phyloP scores from a whole-genome alignment of 1,284 basidiomycete species.

The Ganoderma multipileum region DNA sequence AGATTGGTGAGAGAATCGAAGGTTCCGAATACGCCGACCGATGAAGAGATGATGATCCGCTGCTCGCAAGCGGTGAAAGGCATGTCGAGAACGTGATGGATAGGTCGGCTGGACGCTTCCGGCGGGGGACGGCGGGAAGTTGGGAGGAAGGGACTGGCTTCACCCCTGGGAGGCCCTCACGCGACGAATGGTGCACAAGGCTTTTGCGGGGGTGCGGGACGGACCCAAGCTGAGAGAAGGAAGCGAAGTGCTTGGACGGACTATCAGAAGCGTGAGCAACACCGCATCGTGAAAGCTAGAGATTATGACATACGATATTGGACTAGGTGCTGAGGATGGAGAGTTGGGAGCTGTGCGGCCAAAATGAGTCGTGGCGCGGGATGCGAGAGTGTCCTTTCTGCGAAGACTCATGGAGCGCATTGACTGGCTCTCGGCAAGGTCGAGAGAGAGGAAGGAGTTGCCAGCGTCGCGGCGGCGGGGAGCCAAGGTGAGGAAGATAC shows the following conservation, averaged over 20 bases:
- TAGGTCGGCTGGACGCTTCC: constrained; percentile 33
- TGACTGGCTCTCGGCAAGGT: constrained; percentile 63
- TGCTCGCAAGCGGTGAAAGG: constrained; percentile 24
- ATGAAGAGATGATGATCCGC: constrained; percentile 28
- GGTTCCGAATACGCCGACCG: constrained; percentile 36
- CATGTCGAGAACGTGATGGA: constrained; percentile 33
- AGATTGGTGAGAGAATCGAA: constrained; percentile 46
- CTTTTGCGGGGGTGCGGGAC: constrained; percentile 5
- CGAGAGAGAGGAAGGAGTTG: constrained; percentile 59
- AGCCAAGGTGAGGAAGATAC: constrained; percentile 39
- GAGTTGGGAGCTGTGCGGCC: constrained; percentile 37
- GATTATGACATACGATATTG: constrained; percentile 34
- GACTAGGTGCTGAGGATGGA: constrained; percentile 20
- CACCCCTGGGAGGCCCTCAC: constrained; percentile 63
- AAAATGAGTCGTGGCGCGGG: constrained; percentile 35
- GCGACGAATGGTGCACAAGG: constrained; percentile 45
- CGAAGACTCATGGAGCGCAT: constrained; percentile 51
- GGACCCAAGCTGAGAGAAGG: neutral
- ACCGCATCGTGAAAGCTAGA: too few species aligned
- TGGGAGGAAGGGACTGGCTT: constrained; percentile 64
- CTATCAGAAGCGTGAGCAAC: neutral
- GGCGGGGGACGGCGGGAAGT: constrained; percentile 39
- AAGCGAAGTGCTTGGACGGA: constrained; percentile 14
- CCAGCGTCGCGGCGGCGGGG: constrained; percentile 41
- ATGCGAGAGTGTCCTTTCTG: constrained; percentile 44